phyloP scores from a whole-genome alignment of 1,284 basidiomycete species.

The Porphyrellus sp. region DNA sequence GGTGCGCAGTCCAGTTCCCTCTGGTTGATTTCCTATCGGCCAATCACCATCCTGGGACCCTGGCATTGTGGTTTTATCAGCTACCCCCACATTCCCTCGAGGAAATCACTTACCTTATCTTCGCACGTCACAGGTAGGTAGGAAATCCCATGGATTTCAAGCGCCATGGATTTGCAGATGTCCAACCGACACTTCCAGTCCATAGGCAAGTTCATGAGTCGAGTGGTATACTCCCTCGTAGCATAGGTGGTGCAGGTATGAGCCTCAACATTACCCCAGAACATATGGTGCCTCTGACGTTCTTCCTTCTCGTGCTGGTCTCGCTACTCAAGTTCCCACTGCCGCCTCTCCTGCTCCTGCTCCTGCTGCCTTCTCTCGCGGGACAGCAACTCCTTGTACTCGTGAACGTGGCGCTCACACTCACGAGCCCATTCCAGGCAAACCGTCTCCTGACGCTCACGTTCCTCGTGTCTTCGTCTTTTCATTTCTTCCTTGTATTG shows the following conservation, averaged over 20 bases:
- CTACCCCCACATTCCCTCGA: too few species aligned
- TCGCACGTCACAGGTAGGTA: slow-evolving; percentile 25
- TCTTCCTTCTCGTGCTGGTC: slow-evolving; percentile 25
- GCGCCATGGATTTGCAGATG: slow-evolving; percentile 22
- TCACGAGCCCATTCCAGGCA: slow-evolving; percentile 11
- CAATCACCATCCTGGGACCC: slow-evolving; percentile 24
- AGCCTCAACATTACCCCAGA: slow-evolving; percentile 18
- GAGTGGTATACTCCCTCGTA: slow-evolving; percentile 27
- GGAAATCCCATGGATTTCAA: slow-evolving; percentile 23
- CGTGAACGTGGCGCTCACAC: neutral
- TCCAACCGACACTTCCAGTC: slow-evolving; percentile 18
- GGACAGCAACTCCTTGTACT: slow-evolving; percentile 3
- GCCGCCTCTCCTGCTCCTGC: slow-evolving; percentile 9
- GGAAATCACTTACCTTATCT: slow-evolving; percentile 17
- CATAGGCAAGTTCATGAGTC: slow-evolving; percentile 21
- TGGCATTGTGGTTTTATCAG: slow-evolving; percentile 1
- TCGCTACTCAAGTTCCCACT: slow-evolving; percentile 14
- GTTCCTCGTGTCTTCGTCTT: neutral
- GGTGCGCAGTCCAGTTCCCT: slow-evolving; percentile 23
- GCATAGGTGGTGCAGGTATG: slow-evolving; percentile 24
- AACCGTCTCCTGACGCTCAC: neutral
- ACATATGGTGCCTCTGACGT: slow-evolving; percentile 20
- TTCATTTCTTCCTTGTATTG: slow-evolving; percentile 1
- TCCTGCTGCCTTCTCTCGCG: slow-evolving; percentile 1
- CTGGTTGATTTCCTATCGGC: slow-evolving; percentile 24